Evolutionary conservation across 2,329 filamentous ascomycete genomes (phyloP), one percentile per base, ranked within the genome.

Genomic region (Diaporthe helianthi): DNA sequence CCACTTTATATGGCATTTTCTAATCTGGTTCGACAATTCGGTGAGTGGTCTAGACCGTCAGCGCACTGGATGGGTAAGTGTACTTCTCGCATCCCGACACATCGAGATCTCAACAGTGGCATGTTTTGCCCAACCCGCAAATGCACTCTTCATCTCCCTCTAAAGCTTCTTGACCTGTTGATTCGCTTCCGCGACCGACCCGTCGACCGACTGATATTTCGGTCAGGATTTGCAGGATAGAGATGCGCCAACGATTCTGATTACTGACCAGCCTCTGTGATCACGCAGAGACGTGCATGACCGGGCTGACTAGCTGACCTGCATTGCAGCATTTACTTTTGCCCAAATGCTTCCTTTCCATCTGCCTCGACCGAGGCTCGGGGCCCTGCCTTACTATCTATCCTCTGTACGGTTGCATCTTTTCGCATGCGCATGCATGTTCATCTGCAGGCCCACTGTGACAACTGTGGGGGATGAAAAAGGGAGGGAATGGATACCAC

Each of bases 101-200:
- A 63, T 63, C 58, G 58, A 63, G 58, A 63, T 63, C 58, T 63
- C 26, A 49, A 36, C 41, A 61, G 58, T n/a, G 26, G 58, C 58
- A 61, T 61, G 41, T 61, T 61, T 47, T 22, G 19, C 19, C 41
- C 26, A 22, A 33, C 19, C 22, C 47, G 19, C 41, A 17, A 33
- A 12, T 47, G 41, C 19, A 17, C 26, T 19, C 26, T 13, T 17
- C 17, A 46, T 33, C 55, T 17, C 24, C 17, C 7, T 26, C 24
- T 1, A 4, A 4, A 13, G 17, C 36, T 38, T 15, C 8, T n/a
- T 24, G 36, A 44, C 54, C 10, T 29, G 36, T 29, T n/a, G n/a
- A n/a, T n/a, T n/a, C 22, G 17, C 54, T 44, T 44, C 36, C 38
- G n/a, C 24, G 15, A 8, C 26, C 29, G 58, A 17, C 41, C 33